phyloP scores from a whole-genome alignment of 176 grass and related monocot genomes.

The Hordeum vulgare region DNA sequence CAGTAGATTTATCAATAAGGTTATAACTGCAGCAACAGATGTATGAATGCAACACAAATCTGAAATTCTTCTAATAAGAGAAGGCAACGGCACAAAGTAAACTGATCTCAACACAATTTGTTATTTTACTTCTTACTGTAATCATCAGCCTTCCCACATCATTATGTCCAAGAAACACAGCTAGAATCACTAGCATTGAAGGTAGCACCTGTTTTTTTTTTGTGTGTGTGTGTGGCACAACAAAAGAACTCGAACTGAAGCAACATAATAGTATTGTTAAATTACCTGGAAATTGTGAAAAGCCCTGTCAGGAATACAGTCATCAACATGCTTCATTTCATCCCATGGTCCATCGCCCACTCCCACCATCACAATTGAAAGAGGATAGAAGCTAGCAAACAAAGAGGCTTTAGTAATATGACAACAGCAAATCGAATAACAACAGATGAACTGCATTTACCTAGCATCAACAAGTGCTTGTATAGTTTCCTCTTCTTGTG shows the following conservation, averaged over 20 bases:
- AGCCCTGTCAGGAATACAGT: slow-evolving; percentile 78
- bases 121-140: neutral
- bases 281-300: slow-evolving; percentile 99
- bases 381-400: slow-evolving; percentile 74
- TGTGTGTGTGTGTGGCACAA: neutral
- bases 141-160: neutral
- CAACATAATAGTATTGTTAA: neutral
- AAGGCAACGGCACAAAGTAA: neutral
- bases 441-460: slow-evolving; percentile 36
- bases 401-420: slow-evolving; percentile 29
- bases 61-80: slow-evolving; percentile 12
- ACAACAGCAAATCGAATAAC: neutral
- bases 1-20: slow-evolving; percentile 10
- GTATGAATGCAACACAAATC: neutral
- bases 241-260: neutral
- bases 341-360: slow-evolving; percentile 98
- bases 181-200: neutral
- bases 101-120: neutral
- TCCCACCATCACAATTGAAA: slow-evolving; percentile 98
- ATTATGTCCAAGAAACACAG: neutral
- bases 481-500: slow-evolving; percentile 78
- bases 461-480: slow-evolving; percentile 89
- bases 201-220: neutral
- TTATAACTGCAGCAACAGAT: neutral
- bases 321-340: slow-evolving; percentile 88